phyloP scores from a whole-genome alignment of 139 green algal species.

The Ettlia oleoabundans region DNA sequence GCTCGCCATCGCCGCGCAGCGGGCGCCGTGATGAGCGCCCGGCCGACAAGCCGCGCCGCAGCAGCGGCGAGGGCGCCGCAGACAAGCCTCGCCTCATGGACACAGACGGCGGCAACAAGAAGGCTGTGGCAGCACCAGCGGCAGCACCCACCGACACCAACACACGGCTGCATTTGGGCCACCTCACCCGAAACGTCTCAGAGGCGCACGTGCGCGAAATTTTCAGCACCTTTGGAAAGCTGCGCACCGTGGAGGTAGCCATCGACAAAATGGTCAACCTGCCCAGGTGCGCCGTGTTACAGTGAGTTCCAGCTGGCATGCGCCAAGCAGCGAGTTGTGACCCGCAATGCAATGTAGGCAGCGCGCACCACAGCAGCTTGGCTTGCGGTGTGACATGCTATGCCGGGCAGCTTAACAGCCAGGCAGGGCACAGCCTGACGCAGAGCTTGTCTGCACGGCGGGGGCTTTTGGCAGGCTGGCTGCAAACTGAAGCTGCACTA shows the following conservation, averaged over 20 bases:
- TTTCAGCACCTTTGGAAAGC: slow-evolving; percentile 75
- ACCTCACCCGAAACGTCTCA: slow-evolving; percentile 87
- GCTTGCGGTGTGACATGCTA: too few relatives aligned
- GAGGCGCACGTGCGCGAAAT: slow-evolving; percentile 84
- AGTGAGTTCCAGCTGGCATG: too few relatives aligned
- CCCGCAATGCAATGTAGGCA: too few relatives aligned
- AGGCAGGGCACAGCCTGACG: too few relatives aligned
- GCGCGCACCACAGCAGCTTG: too few relatives aligned
- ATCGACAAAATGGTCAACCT: slow-evolving; percentile 72
- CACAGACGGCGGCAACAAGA: not conserved
- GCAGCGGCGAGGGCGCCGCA: too few relatives aligned
- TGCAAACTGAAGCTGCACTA: too few relatives aligned
- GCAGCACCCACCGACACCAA: slow-evolving; percentile 20
- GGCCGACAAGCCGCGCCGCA: not conserved
- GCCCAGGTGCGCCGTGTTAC: slow-evolving; percentile 42
- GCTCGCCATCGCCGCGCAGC: not conserved
- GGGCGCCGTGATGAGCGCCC: not conserved
- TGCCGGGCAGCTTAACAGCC: too few relatives aligned
- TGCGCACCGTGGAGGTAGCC: slow-evolving; percentile 69
- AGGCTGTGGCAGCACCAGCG: not conserved
- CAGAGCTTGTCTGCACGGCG: too few relatives aligned
- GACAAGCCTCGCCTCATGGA: not conserved
- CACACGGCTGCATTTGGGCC: slow-evolving; percentile 73
- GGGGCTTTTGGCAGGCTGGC: too few relatives aligned
- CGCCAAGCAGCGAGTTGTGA: too few relatives aligned